Evolutionary conservation across 2,329 filamentous ascomycete species (phyloP).

Genomic region (Albophoma yamanashiensis): DNA sequence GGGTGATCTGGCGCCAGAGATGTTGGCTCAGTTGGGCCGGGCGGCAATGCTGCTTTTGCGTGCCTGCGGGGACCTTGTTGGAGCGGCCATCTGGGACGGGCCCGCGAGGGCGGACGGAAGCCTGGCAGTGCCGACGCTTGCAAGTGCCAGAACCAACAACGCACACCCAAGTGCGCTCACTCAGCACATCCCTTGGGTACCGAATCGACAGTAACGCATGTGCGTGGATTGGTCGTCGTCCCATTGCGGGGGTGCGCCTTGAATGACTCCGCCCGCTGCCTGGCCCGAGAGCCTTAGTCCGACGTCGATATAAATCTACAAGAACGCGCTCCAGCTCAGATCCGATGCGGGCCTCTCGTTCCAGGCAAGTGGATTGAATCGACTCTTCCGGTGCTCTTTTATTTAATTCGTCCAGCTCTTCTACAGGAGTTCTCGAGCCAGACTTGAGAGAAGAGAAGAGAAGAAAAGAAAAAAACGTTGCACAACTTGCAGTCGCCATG

Average conservation of each 20-base stretch:
- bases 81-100: background rate
- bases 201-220: background rate
- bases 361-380: background rate
- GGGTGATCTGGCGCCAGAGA: background rate
- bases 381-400: background rate
- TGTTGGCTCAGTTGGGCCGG: background rate
- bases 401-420: background rate
- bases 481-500: conserved; percentile 11
- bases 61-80: background rate
- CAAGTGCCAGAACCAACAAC: background rate
- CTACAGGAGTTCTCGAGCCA: background rate
- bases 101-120: background rate
- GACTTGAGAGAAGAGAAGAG: too few relatives aligned
- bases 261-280: conserved; percentile 3
- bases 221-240: background rate
- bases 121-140: background rate
- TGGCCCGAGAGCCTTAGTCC: background rate
- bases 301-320: background rate
- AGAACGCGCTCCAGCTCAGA: background rate
- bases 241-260: conserved; percentile 1
- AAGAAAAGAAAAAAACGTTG: background rate
- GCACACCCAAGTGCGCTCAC: background rate
- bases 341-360: background rate
- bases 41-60: background rate
- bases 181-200: background rate